These are phyloP conservation scores for Diaporthe sp. DNA, from an alignment of 2,329 filamentous ascomycete species.

Conservation along the genomic window DNA sequence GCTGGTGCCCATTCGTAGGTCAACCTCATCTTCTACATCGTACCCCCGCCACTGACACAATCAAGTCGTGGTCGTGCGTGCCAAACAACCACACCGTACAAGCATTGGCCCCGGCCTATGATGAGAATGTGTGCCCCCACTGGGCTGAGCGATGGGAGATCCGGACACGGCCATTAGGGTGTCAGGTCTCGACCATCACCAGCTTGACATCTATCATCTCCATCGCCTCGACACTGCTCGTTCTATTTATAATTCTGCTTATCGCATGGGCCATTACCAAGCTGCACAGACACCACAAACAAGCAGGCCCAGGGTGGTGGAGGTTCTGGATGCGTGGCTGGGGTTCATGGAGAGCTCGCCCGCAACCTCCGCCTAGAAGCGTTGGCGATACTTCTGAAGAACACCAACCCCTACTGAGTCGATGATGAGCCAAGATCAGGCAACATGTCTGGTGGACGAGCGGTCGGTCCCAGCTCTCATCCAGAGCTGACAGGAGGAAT, in stretches of 20 bases:
- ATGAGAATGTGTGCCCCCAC: conserved; percentile 66
- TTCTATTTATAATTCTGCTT: conserved; percentile 46
- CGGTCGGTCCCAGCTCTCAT: conserved; percentile 55
- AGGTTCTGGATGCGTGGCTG: conserved; percentile 41
- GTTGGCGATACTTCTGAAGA: conserved; percentile 35
- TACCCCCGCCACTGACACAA: conserved; percentile 13
- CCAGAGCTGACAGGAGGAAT: conserved; percentile 92
- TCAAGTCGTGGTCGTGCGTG: conserved; percentile 67
- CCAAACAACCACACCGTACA: conserved; percentile 63
- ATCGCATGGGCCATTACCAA: conserved; percentile 39
- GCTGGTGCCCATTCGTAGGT: conserved; percentile 67
- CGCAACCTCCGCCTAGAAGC: neutral
- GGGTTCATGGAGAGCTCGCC: conserved; percentile 3
- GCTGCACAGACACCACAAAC: conserved; percentile 38
- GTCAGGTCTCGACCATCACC: conserved; percentile 59
- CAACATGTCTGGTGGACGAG: neutral
- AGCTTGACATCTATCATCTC: conserved; percentile 54
- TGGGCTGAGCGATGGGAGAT: conserved; percentile 62
- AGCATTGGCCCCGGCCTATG: conserved; percentile 64
- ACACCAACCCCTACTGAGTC: conserved; percentile 44
- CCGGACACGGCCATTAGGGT: conserved; percentile 55
- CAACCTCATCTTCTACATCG: neutral
- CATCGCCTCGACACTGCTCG: conserved; percentile 50
- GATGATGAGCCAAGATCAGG: conserved; percentile 37
- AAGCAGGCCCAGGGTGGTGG: conserved; percentile 44